Evolutionary conservation across 106 monocot species (phyloP), one percentile per base, ranked within the genome.

Genomic region (Phalaenopsis aphrodite): DNA sequence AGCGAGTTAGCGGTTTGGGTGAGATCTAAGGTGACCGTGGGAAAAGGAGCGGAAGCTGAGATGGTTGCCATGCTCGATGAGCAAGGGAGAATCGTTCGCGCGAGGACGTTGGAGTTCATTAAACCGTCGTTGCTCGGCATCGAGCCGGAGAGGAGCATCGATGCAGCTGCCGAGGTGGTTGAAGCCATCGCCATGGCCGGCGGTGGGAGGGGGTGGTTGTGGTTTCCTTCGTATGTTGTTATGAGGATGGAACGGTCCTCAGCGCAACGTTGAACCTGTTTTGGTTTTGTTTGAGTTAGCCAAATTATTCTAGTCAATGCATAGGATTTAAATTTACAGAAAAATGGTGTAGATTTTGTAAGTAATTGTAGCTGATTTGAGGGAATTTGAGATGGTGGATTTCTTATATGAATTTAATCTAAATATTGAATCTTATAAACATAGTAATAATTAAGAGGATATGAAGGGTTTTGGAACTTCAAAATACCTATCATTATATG

Each of bases 21-120:
- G 82, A 93, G 89, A 73, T 93, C 93, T 5, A 93, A 58, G 1
- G 90, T 93, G 17, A 93, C 85, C 8, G 93, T 91, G 11, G 93
- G 93, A 83, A 93, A 93, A 2, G 93, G 93, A 1, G 90, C 93
- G 3, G 93, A 93, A 1, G 93, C 93, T 2, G 93, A 93, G 56
- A 93, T 93, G 6, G 90, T 90, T 36, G 93, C 93, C 78, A 93
- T 83, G 87, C 69, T 87, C 1, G 93, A 84, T 1, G 90, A 93
- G 89, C 87, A 89, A 0, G 90, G 93, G 1, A 91, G 83, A 1
- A 90, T 81, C 12, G 90, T 80, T 11, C 89, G 66, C 14, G 93
- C 77, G 19, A 93, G 73, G 83, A 91, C 87, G 66, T 88, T 91
- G 43, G 81, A 56, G 71, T 83, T 85, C 83, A 86, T 83, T 11